phyloP scores from a whole-genome alignment of 2,329 filamentous ascomycete genomes.

The Tolypocladium amazonense region DNA sequence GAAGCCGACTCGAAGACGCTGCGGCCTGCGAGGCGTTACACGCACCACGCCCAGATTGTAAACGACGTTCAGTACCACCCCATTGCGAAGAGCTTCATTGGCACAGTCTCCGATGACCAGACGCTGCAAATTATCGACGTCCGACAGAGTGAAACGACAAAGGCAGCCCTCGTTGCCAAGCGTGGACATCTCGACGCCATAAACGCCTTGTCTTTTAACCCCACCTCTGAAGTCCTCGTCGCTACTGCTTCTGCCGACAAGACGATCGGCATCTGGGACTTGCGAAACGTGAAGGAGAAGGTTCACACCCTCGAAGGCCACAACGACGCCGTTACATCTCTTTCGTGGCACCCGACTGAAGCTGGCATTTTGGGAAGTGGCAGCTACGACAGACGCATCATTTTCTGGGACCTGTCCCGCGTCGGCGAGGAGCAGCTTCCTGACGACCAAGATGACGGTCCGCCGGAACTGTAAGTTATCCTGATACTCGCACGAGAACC shows the following conservation, averaged over 20 bases:
- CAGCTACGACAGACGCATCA: slow-evolving; percentile 84
- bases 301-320: slow-evolving; percentile 86
- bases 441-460: slow-evolving; percentile 90
- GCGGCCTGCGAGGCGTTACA: slow-evolving; percentile 65
- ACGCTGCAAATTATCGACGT: slow-evolving; percentile 87
- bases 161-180: slow-evolving; percentile 57
- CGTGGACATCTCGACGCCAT: slow-evolving; percentile 84
- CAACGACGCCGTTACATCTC: slow-evolving; percentile 77
- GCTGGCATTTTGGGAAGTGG: slow-evolving; percentile 80
- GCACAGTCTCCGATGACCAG: slow-evolving; percentile 89
- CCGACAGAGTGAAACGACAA: slow-evolving; percentile 55
- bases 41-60: slow-evolving; percentile 80
- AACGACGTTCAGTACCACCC: slow-evolving; percentile 97
- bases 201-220: slow-evolving; percentile 93
- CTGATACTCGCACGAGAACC: neutral
- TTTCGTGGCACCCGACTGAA: slow-evolving; percentile 92
- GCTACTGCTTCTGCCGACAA: slow-evolving; percentile 94
- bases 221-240: slow-evolving; percentile 76
- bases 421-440: slow-evolving; percentile 91
- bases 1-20: slow-evolving; percentile 59
- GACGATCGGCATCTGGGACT: slow-evolving; percentile 89
- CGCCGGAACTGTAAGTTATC: slow-evolving; percentile 73
- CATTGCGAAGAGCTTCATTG: slow-evolving; percentile 72
- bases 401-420: slow-evolving; percentile 91
- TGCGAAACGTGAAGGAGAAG: slow-evolving; percentile 82